A percentile compares a stretch with the other conserved stretches of the same genome.
Evolutionary conservation across 208 protist species (phyloP).

Genomic region (Endotrypanum monterogeii): DNA sequence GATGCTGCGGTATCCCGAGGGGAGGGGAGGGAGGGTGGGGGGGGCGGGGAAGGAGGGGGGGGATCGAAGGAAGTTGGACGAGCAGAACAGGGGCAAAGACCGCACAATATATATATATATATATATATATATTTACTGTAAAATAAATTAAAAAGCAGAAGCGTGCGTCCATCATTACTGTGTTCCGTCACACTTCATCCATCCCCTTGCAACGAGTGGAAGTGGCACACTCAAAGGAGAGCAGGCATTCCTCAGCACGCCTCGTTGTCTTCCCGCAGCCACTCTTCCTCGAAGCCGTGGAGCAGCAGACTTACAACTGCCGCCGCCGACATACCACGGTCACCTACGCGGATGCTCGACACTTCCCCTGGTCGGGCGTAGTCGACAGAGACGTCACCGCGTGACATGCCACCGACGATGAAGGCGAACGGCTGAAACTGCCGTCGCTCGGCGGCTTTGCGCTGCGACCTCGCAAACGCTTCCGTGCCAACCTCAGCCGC

Average conservation of each 20-base stretch:
- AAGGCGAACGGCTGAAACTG: constrained; percentile 86
- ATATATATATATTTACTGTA: too few species aligned
- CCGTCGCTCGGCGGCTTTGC: constrained; percentile 35
- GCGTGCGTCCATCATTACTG: too few species aligned
- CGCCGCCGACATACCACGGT: constrained; percentile 84
- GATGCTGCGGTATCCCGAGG: too few species aligned
- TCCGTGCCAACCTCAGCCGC: constrained; percentile 30
- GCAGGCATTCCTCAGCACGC: constrained; percentile 11
- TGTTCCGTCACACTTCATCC: neutral
- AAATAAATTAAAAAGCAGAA: too few species aligned
- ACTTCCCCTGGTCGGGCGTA: constrained; percentile 67
- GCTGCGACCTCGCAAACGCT: constrained; percentile 48
- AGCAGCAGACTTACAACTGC: constrained; percentile 70
- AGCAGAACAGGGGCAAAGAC: too few species aligned
- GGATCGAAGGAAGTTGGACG: too few species aligned
- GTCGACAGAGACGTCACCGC: constrained; percentile 74
- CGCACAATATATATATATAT: too few species aligned
- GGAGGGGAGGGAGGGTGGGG: too few species aligned
- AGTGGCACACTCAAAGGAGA: neutral
- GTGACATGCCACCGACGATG: constrained; percentile 87
- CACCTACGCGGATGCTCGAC: constrained; percentile 65
- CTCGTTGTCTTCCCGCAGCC: constrained; percentile 85
- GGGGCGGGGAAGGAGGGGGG: too few species aligned
- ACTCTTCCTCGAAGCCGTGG: constrained; percentile 85
- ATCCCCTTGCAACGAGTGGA: neutral